phyloP scores from a whole-genome alignment of 176 grass and related monocot species.

The Olyra latifolia region DNA sequence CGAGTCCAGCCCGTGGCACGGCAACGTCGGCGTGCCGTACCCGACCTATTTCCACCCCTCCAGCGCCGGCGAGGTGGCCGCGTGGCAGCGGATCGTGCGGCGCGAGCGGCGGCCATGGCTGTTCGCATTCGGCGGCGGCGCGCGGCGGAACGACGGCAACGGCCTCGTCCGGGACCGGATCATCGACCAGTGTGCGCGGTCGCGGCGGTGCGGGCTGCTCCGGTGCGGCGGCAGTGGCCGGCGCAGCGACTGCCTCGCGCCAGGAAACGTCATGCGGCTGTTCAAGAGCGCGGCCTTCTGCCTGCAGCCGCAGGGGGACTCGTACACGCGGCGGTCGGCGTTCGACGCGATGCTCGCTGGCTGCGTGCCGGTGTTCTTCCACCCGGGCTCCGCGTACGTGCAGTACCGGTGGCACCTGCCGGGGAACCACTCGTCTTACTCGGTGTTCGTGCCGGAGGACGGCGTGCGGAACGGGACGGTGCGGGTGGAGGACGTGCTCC shows the following conservation, averaged over 20 bases:
- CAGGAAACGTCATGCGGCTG: conserved; percentile 40
- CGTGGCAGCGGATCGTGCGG: conserved; percentile 55
- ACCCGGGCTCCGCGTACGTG: conserved; percentile 50
- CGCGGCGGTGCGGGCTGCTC: conserved; percentile 49
- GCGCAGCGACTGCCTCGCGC: conserved; percentile 41
- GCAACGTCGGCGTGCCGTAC: conserved; percentile 54
- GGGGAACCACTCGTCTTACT: conserved; percentile 46
- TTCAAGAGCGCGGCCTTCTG: conserved; percentile 61
- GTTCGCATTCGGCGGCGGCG: conserved; percentile 59
- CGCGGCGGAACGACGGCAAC: background rate
- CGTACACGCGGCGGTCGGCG: conserved; percentile 58
- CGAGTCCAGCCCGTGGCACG: conserved; percentile 47
- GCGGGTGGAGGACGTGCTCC: conserved; percentile 56
- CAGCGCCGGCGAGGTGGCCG: conserved; percentile 30
- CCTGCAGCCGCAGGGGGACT: conserved; percentile 66
- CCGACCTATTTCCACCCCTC: conserved; percentile 77
- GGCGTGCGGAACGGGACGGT: conserved; percentile 55
- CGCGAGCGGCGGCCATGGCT: conserved; percentile 46
- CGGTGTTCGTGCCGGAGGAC: conserved; percentile 64
- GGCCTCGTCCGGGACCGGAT: conserved; percentile 39
- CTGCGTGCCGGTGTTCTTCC: conserved; percentile 80
- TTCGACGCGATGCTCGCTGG: conserved; percentile 73
- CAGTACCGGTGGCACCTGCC: conserved; percentile 67
- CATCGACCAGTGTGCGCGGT: conserved; percentile 51
- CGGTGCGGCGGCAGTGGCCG: conserved; percentile 37